Evolutionary conservation across 495 filamentous ascomycete genomes (phyloP), one percentile per base, ranked within the genome.

Genomic region (Astrocystis sublimbata): DNA sequence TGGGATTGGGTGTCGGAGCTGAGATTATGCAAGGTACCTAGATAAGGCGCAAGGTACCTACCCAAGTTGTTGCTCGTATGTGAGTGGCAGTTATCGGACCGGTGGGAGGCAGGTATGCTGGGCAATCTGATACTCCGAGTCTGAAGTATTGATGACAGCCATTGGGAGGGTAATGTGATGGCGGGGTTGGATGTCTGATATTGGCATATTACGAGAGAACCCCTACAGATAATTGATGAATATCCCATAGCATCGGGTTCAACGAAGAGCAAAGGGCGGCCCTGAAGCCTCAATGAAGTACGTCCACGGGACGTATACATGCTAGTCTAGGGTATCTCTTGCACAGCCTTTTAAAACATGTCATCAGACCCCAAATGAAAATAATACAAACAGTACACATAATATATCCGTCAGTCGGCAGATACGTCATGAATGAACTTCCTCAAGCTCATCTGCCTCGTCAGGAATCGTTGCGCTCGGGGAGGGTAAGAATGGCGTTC

Each of bases 381-480:
- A n/a, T 33, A 26, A 60, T 31, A 23, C n/a, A 3, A 33, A 41
- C 12, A 6, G 38, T 10, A 17, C 28, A 1, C 7, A 19, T n/a
- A 30, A 26, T 10, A 24, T 4, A 21, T 33, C 38, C 41, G 58
- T 51, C 45, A 46, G 19, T 52, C 28, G 45, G 47, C 62, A 12
- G 65, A 50, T 35, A 81, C 23, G 38, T 77, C 72, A 51, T 45
- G 59, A 50, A 81, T 61, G 71, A 78, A 81, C 17, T 58, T 65
- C 43, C 66, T 64, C 60, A n/a, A 81, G 52, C 6, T 67, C 73
- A 17, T 77, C 78, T 2, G 72, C 72, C 60, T 81, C 78, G 53
- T 80, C 78, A 12, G 73, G 71, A 3, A 78, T 69, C 9, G 76
- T 80, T n/a, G 51, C 77, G 65, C 12, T 81, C 74, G 2, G 74